Percentiles rank a stretch among this genome's conserved stretches.
Conservation (phyloP, 2,329 filamentous ascomycete species). For the Fusarium tuaranense region DNA sequence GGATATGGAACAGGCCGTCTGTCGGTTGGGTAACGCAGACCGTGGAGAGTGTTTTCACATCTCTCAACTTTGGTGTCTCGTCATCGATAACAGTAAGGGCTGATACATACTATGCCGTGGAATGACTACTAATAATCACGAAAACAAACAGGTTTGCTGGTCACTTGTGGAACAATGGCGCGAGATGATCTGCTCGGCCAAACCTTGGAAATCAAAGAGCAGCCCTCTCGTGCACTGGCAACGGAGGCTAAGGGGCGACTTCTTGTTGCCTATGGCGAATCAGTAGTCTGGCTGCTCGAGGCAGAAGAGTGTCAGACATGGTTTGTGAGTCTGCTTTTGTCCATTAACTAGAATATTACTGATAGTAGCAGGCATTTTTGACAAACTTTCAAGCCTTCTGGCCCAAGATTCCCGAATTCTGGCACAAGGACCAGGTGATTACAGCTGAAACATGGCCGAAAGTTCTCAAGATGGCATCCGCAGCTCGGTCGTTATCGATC, state of each 20-base stretch:
- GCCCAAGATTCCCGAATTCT: slow-evolving; percentile 54
- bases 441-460: slow-evolving; percentile 46
- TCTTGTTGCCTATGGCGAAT: slow-evolving; percentile 50
- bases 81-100: slow-evolving; percentile 57
- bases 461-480: slow-evolving; percentile 44
- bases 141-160: slow-evolving; percentile 47
- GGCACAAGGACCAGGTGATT: slow-evolving; percentile 46
- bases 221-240: slow-evolving; percentile 42
- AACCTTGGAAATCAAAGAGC: slow-evolving; percentile 45
- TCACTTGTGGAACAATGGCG: slow-evolving; percentile 56
- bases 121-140: not conserved
- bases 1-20: slow-evolving; percentile 61
- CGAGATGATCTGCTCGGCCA: slow-evolving; percentile 50
- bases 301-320: slow-evolving; percentile 56
- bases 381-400: slow-evolving; percentile 58
- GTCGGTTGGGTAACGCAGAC: slow-evolving; percentile 51
- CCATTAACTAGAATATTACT: not conserved
- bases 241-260: slow-evolving; percentile 42
- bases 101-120: not conserved
- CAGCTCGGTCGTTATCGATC: slow-evolving; percentile 28
- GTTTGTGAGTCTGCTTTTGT: slow-evolving; percentile 52
- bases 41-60: slow-evolving; percentile 59
- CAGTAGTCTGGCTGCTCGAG: slow-evolving; percentile 54
- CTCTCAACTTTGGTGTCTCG: slow-evolving; percentile 60
- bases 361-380: slow-evolving; percentile 49